Evolutionary conservation across 73 alveolate species (phyloP), one percentile per base, ranked within the genome.

Genomic region (Paramecium biaurelia): DNA sequence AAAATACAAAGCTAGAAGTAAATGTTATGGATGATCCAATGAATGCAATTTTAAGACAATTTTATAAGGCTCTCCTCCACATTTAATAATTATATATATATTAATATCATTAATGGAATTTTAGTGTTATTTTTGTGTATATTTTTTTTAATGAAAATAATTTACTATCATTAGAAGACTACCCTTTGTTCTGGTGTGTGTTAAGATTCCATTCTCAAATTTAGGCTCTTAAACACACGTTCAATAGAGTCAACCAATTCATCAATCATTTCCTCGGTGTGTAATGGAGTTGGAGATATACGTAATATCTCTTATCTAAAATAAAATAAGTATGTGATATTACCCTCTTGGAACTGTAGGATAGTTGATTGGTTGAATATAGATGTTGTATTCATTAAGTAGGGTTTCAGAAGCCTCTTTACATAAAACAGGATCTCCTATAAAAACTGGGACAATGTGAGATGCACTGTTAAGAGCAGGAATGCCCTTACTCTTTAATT

Each of bases 261-360:
- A 15, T 86, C 93, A 63, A 86, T 76, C 93, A 86, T 86, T 38
- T 92, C 90, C 15, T 70, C 92, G 10, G 95, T 85, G 57, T 92
- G 95, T 43, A 47, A 30, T 18, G 95, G 97, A 85, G 95, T 63
- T 15, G 95, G 97, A 76, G 92, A 92, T 57, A 94, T 42, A 59
- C 97, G 47, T 26, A 94, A 45, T 1, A 74, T 49, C 56, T 94
- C 97, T 72, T 72, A 72, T 72, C 86, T 72, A 72, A 35, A 37
- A 70, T 28, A 28, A 72, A 0, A 35, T 72, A 28, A 15, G 0
- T 1, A 34, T 53, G 12, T n/a, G 34, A 72, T 34, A 72, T 42
- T 93, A 41, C 24, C 96, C 96, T 43, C 90, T 94, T 37, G 97
- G 96, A 9, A 95, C 98, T 21, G 98, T 95, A 6, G 98, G 98